Base-by-base conservation (phyloP, 768 basidiomycete species). In the Auriculariales sp. region DNA sequence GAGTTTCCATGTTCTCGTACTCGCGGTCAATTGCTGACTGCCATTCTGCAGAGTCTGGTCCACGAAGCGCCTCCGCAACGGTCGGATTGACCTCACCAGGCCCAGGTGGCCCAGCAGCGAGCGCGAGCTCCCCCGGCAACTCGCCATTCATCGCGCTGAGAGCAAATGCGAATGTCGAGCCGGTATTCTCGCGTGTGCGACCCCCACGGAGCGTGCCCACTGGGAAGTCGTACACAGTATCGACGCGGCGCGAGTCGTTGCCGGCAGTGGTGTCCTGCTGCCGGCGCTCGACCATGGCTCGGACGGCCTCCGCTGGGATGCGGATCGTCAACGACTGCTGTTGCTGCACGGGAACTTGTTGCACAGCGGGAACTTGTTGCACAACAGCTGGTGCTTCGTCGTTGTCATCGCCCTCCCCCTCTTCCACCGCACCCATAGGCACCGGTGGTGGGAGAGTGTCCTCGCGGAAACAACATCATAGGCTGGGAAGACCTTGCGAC, bases 31-130 rank as follows among this genome's bases (percentile, higher is more conserved):
- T 53, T 2, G 61, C 62, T 2, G 50, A 32, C 1, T 12, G 39
- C 65, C 62, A 65, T 24, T 59, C 32, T 0, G 47, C 50, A 0
- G 52, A 48, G 29, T 58, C 55, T 0, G 55, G 57, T 2, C 51
- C 49, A 0, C 31, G 34, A 48, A 61, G 52, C 5, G 61, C 61
- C 14, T 62, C 58, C 1, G 28, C 19, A 17, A 51, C 56, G 0
- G 54, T 52, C 3, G 30, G 24, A 0, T 62, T 62, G 24, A 61
- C 58, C 9, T 30, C 47, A 6, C 4, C 29, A n/a, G 28, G 11
- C 29, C 7, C 19, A 7, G 24, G 24, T n/a, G n/a, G n/a, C 45
- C 12, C 45, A 6, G 10, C 28, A 15, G 10, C 4, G 25, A 46
- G 25, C 22, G 45, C 24, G 9, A 28, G 6, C 19, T 27, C 45